These are phyloP conservation scores for Ceriops decandra DNA, from an alignment of 345 rosid genomes.

Conservation along the genomic window DNA sequence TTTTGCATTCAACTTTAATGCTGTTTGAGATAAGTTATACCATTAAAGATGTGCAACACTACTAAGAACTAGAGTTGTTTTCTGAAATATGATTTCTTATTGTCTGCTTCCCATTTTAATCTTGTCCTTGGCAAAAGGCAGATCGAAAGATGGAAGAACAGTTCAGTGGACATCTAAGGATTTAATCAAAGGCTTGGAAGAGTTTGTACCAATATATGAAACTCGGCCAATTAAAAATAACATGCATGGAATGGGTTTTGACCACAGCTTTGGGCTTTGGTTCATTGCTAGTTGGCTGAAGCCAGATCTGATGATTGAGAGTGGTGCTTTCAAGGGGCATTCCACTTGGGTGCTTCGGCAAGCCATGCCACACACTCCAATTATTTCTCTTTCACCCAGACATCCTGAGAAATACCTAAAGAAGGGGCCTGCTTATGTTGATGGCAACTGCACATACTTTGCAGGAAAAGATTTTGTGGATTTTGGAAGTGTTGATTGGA, in stretches of 20 bases:
- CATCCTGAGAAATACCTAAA: conserved; percentile 88
- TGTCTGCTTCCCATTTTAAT: conserved; percentile 41
- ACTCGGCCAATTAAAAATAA: conserved; percentile 91
- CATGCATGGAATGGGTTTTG: conserved; percentile 97
- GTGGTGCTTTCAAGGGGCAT: conserved; percentile 98
- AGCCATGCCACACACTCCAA: conserved; percentile 86
- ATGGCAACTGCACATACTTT: conserved; percentile 90
- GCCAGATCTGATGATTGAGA: conserved; percentile 96
- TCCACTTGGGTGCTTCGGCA: conserved; percentile 99
- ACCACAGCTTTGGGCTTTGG: conserved; percentile 99
- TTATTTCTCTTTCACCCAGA: conserved; percentile 76
- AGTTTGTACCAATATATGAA: conserved; percentile 90
- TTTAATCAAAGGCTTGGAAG: conserved; percentile 79
- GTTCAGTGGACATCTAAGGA: conserved; percentile 97
- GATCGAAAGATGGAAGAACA: conserved; percentile 96
- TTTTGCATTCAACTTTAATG: too few species aligned
- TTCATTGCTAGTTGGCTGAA: conserved; percentile 81
- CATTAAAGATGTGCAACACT: background rate
- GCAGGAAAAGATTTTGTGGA: conserved; percentile 97
- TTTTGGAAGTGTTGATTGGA: conserved; percentile 91
- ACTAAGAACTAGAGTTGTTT: background rate
- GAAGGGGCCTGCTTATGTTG: conserved; percentile 98
- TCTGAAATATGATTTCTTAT: conserved; percentile 19
- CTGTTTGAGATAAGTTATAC: too few species aligned
- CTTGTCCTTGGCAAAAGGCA: conserved; percentile 88